These are phyloP conservation scores for Ambrosia trifida DNA, from an alignment of 129 eudicot species.

Conservation along the genomic window DNA sequence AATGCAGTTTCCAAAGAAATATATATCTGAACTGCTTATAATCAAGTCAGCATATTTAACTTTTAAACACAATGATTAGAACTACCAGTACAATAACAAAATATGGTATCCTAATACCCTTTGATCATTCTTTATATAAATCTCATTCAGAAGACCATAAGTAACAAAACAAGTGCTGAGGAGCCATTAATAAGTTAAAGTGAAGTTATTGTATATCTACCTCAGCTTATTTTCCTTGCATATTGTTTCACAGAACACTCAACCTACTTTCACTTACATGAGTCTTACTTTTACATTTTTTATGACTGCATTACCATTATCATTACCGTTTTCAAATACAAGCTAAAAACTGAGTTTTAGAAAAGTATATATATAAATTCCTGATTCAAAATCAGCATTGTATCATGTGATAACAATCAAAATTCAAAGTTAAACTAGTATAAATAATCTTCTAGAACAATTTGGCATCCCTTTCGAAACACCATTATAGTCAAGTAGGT, in stretches of 20 bases:
- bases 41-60: conserved; percentile 12
- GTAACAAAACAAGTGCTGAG: conserved; percentile 11
- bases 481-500: neutral
- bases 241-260: neutral
- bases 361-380: conserved; percentile 3
- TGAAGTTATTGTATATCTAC: neutral
- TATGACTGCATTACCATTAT: conserved; percentile 2
- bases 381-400: conserved; percentile 2
- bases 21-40: neutral
- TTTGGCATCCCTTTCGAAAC: neutral
- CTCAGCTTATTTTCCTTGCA: neutral
- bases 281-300: neutral
- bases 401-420: neutral
- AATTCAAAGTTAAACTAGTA: conserved; percentile 10
- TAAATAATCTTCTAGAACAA: neutral
- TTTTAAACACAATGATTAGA: neutral
- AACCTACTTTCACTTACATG: neutral
- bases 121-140: conserved; percentile 11
- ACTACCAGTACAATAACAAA: conserved; percentile 7
- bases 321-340: conserved; percentile 17
- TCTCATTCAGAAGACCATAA: conserved; percentile 6
- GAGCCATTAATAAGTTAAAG: conserved; percentile 6
- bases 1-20: neutral
- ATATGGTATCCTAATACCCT: neutral
- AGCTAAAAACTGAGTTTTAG: neutral